phyloP scores from a whole-genome alignment of 2,329 filamentous ascomycete genomes.

The Fusarium piperis region DNA sequence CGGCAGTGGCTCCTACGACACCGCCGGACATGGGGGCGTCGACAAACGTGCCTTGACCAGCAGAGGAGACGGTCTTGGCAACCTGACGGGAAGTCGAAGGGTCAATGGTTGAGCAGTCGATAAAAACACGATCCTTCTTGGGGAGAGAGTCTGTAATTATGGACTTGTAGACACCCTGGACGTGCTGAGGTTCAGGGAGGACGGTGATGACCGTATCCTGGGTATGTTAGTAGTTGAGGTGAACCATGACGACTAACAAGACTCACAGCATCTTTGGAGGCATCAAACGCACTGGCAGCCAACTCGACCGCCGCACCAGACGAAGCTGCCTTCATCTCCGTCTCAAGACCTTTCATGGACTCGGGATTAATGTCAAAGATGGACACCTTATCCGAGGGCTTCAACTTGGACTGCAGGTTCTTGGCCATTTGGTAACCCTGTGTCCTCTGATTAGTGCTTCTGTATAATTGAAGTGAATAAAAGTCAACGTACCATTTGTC shows the following conservation, averaged over 20 bases:
- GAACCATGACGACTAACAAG: not conserved
- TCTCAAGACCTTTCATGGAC: slow-evolving; percentile 57
- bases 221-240: slow-evolving; percentile 4
- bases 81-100: slow-evolving; percentile 84
- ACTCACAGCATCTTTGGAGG: slow-evolving; percentile 63
- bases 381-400: slow-evolving; percentile 59
- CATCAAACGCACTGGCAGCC: slow-evolving; percentile 57
- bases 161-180: slow-evolving; percentile 81
- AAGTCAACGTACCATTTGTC: slow-evolving; percentile 63
- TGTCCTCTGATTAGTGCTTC: not conserved
- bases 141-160: slow-evolving; percentile 70
- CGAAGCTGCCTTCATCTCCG: slow-evolving; percentile 56
- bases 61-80: slow-evolving; percentile 71
- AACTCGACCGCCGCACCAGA: slow-evolving; percentile 59
- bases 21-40: slow-evolving; percentile 98
- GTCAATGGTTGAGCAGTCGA: slow-evolving; percentile 97
- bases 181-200: slow-evolving; percentile 88
- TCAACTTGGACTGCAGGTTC: slow-evolving; percentile 67
- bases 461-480: not conserved
- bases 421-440: slow-evolving; percentile 72
- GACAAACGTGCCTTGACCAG: slow-evolving; percentile 79
- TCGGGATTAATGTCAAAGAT: slow-evolving; percentile 67
- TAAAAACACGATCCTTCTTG: slow-evolving; percentile 77
- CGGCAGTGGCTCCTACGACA: slow-evolving; percentile 88
- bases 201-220: slow-evolving; percentile 90